Base-by-base conservation (phyloP, 768 basidiomycete species). In the Guyanaporus albipodus region DNA sequence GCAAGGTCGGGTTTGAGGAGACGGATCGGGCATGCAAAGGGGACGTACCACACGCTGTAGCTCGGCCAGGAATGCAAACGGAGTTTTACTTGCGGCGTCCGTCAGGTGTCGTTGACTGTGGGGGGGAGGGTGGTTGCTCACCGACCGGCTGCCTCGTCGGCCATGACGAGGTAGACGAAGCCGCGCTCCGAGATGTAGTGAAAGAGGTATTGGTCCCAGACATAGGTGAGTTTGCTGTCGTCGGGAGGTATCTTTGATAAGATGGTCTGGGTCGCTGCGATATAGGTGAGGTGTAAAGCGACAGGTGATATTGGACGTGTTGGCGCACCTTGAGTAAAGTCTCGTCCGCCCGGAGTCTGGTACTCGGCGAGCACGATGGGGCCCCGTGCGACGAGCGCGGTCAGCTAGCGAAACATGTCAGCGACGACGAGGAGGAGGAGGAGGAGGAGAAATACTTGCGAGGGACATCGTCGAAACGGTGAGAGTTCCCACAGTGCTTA, bases 171-270 rank as follows among this genome's bases (percentile, higher is more conserved):
- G 66, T 87, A 94, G 29, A 84, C 83, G 63, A 89, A 82, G 0
- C 91, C 91, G 15, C 83, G 84, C 53, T 91, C 90, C 6, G 90
- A 88, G 54, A 95, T 77, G 67, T 97, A 96, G 69, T 97, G 93
- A 60, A 97, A 94, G 9, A 94, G 75, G 60, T 87, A 94, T 69
- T 93, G 85, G 59, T 91, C 90, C 90, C 89, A 91, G 47, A 86
- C 88, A 75, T 92, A 91, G 46, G 83, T 83, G 46, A 85, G 72
- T 67, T 87, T 87, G 71, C 83, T 86, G 64, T 71, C 81, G 62
- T 91, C 91, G 4, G 91, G 93, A 1, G 95, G 93, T 62, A 99
- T 97, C 75, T 94, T 95, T 37, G 85, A 85, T 29, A 99, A 74
- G 54, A 98, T 96, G 1, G 85, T 91, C 58, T 90, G 82, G 1